Conservation (phyloP, 306 rosid genomes). For the Leucaena leucocephala region DNA sequence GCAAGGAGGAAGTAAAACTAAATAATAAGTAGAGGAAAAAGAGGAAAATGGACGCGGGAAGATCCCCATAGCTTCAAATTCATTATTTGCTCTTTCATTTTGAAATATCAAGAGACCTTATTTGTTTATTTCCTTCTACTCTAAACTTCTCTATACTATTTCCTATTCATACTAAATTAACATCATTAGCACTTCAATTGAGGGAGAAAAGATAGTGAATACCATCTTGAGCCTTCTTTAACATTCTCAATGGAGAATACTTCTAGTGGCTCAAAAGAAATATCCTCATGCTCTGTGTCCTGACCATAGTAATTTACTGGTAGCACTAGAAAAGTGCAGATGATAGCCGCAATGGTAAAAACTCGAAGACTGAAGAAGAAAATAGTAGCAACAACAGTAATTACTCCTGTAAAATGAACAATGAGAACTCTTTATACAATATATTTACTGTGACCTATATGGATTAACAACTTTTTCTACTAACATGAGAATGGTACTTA, state of each 20-base stretch:
- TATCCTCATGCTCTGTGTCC: constrained; percentile 43
- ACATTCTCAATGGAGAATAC: constrained; percentile 84
- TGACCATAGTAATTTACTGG: constrained; percentile 89
- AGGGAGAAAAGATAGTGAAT: constrained; percentile 38
- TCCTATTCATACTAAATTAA: constrained; percentile 24
- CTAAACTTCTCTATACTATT: constrained; percentile 13
- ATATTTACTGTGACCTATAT: constrained; percentile 17
- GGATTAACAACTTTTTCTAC: constrained; percentile 3
- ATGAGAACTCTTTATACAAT: constrained; percentile 24
- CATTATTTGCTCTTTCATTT: constrained; percentile 27
- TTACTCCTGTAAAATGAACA: constrained; percentile 38
- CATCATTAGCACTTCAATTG: constrained; percentile 11
- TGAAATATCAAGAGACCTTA: constrained; percentile 24
- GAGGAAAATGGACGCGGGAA: background rate
- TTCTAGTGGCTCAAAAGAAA: constrained; percentile 73
- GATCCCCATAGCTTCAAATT: constrained; percentile 20
- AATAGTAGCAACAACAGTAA: constrained; percentile 31
- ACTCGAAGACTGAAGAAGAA: constrained; percentile 67
- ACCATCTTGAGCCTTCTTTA: constrained; percentile 77
- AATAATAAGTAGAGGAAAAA: background rate
- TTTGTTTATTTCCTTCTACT: constrained; percentile 25
- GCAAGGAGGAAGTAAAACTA: constrained; percentile 17
- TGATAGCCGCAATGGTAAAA: constrained; percentile 72
- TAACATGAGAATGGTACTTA: constrained; percentile 7
- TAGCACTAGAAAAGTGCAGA: constrained; percentile 71